These are phyloP conservation scores for Oryza meyeriana DNA, from an alignment of 176 grass and related monocot genomes.

Conservation along the genomic window DNA sequence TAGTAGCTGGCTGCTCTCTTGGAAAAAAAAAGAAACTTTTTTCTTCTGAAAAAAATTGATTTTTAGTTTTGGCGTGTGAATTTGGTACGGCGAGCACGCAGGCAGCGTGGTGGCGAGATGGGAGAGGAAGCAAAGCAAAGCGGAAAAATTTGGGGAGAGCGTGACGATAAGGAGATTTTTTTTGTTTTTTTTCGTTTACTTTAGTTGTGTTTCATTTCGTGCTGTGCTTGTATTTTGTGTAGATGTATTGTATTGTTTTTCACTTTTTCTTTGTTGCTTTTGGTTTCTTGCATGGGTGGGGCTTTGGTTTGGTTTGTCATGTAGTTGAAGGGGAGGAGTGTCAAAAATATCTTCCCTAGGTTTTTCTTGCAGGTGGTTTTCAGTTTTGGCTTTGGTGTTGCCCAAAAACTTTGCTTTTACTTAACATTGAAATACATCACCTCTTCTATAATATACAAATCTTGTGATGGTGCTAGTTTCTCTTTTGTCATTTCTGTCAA, in stretches of 20 bases:
- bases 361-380: background rate
- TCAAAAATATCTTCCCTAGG: background rate
- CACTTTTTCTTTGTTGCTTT: background rate
- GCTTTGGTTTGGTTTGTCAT: background rate
- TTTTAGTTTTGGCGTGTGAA: slow-evolving; percentile 28
- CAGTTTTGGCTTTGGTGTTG: background rate
- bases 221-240: background rate
- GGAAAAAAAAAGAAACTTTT: background rate
- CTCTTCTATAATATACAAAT: background rate
- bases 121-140: background rate
- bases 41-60: background rate
- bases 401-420: background rate
- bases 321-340: background rate
- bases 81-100: slow-evolving; percentile 4
- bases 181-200: background rate
- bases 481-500: background rate
- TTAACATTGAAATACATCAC: background rate
- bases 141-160: background rate
- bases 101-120: slow-evolving; percentile 1
- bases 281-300: background rate
- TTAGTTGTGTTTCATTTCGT: background rate
- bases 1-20: background rate
- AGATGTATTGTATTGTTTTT: background rate
- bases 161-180: background rate
- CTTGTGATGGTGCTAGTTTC: background rate